A percentile compares a stretch with the other conserved stretches of the same genome.
These are phyloP conservation scores for Daldinia sp. DNA, from an alignment of 2,329 filamentous ascomycete genomes.

Conservation along the genomic window DNA sequence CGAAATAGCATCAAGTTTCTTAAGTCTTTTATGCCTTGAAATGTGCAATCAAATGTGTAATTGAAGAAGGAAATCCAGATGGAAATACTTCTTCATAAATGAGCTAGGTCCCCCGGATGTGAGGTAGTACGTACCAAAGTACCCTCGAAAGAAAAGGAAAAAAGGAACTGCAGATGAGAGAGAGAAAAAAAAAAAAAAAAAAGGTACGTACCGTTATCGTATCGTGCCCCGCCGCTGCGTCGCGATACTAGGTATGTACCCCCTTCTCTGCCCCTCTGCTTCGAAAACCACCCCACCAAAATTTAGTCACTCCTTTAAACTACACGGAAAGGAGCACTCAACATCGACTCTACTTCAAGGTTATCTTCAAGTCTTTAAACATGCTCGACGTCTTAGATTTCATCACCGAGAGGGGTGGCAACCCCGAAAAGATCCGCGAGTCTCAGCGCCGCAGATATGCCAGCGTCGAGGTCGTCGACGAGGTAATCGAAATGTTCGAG, in stretches of 20 bases:
- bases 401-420: constrained; percentile 85
- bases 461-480: constrained; percentile 84
- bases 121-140: background rate
- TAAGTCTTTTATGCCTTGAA: no score
- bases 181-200: background rate
- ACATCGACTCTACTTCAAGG: background rate
- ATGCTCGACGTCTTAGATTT: constrained; percentile 73
- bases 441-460: constrained; percentile 86
- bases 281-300: constrained; percentile 38
- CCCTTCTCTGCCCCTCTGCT: constrained; percentile 31
- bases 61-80: no score
- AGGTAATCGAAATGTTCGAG: constrained; percentile 86
- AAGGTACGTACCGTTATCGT: constrained; percentile 15
- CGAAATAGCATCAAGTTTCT: no score
- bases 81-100: no score
- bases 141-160: background rate
- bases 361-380: background rate
- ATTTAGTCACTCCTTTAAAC: constrained; percentile 25
- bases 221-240: constrained; percentile 22
- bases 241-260: no score
- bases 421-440: constrained; percentile 91
- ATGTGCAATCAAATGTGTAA: no score
- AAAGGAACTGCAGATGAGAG: background rate
- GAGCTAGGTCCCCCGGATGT: no score
- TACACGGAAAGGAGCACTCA: background rate